Evolutionary conservation across 1,139 yeast species (phyloP).

Genomic region (Scheffersomyces parashehatae): DNA sequence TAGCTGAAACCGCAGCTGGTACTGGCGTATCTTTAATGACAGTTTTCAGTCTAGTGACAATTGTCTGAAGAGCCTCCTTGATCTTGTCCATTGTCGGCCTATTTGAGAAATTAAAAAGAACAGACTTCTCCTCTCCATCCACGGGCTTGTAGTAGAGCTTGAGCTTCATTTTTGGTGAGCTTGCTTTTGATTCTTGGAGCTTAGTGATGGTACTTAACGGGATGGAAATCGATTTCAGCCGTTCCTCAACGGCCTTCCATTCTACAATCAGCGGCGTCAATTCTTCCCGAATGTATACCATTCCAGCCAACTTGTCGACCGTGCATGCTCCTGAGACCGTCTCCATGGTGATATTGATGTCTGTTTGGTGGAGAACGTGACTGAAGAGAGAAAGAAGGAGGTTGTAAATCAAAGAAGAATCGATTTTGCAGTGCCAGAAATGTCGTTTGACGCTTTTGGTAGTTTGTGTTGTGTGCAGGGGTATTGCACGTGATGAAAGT

Average conservation of each 20-base stretch:
- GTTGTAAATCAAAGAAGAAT: too few relatives aligned
- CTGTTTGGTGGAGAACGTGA: too few relatives aligned
- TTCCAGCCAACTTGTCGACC: conserved; percentile 66
- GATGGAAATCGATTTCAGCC: conserved; percentile 47
- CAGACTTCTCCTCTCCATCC: conserved; percentile 45
- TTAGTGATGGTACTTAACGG: conserved; percentile 56
- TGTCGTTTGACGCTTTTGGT: too few relatives aligned
- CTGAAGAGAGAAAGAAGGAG: too few relatives aligned
- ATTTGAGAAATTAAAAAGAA: conserved; percentile 63
- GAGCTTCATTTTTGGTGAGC: conserved; percentile 68
- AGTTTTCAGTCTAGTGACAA: conserved; percentile 68
- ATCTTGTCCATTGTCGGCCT: conserved; percentile 76
- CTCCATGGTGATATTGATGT: conserved; percentile 21
- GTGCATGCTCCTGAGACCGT: conserved; percentile 65
- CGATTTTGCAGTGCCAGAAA: too few relatives aligned
- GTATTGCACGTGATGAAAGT: too few relatives aligned
- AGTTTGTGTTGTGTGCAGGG: too few relatives aligned
- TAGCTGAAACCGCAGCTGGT: conserved; percentile 6
- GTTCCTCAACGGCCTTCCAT: conserved; percentile 72
- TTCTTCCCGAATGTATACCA: conserved; percentile 66
- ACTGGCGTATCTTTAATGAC: conserved; percentile 33
- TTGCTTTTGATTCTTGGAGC: conserved; percentile 74
- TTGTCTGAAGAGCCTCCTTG: conserved; percentile 67
- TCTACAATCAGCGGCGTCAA: conserved; percentile 60
- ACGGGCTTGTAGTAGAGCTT: conserved; percentile 51